A percentile compares a stretch with the other conserved stretches of the same genome.
These are phyloP conservation scores for Neurospora sp. DNA, from an alignment of 495 filamentous ascomycete species.

Conservation along the genomic window DNA sequence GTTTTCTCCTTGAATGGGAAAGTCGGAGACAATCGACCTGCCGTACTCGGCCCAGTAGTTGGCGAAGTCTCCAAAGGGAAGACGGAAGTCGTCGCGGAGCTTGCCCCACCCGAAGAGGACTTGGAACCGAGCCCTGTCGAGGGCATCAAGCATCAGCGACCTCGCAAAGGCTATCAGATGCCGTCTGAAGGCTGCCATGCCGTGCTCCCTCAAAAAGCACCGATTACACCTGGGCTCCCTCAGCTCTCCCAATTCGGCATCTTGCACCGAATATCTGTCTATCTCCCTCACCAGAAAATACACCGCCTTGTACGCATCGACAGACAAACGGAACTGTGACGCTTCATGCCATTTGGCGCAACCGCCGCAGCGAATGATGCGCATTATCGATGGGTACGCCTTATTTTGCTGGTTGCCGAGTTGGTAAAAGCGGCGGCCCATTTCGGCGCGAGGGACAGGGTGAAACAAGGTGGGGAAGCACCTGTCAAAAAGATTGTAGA, in stretches of 20 bases:
- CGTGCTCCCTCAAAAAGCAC: not conserved
- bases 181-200: not conserved
- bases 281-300: not conserved
- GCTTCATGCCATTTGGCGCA: slow-evolving; percentile 2
- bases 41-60: not conserved
- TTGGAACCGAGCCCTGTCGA: not conserved
- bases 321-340: not conserved
- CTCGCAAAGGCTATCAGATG: not conserved
- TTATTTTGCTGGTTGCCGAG: no score
- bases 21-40: not conserved
- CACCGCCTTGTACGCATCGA: not conserved
- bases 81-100: not conserved
- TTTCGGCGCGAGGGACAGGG: not conserved
- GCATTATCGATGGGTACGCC: not conserved
- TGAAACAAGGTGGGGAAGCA: not conserved
- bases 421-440: not conserved
- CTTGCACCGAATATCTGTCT: not conserved
- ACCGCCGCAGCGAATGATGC: not conserved
- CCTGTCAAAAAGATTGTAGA: not conserved
- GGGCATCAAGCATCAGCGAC: not conserved
- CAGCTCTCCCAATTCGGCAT: not conserved
- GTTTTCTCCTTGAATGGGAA: not conserved
- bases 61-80: not conserved
- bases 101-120: not conserved
- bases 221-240: not conserved